Evolutionary conservation across 768 basidiomycete genomes (phyloP).

Genomic region (Cytidiella melzeri): DNA sequence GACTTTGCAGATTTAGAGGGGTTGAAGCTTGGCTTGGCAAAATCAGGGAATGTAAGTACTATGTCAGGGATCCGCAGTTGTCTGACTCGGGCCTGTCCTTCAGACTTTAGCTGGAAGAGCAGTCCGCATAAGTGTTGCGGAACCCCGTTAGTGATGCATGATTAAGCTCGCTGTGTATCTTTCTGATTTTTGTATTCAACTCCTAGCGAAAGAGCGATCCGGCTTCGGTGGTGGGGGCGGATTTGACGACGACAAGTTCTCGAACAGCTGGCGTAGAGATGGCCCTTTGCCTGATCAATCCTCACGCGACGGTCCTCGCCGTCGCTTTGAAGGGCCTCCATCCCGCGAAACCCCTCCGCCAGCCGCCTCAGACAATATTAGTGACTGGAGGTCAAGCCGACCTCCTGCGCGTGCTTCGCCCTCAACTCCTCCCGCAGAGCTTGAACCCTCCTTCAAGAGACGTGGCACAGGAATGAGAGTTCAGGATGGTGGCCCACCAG

Average conservation of each 20-base stretch:
- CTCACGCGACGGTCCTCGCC: constrained; percentile 58
- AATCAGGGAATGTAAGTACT: constrained; percentile 58
- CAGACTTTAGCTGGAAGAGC: constrained; percentile 72
- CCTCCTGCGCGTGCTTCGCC: constrained; percentile 31
- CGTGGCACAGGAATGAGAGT: constrained; percentile 48
- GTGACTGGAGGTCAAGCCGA: constrained; percentile 68
- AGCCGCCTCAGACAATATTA: constrained; percentile 52
- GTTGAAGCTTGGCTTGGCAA: constrained; percentile 76
- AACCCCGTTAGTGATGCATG: constrained; percentile 82
- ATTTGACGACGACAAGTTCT: constrained; percentile 75
- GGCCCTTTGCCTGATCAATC: constrained; percentile 72
- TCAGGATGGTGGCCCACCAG: constrained; percentile 29
- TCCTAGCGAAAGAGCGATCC: constrained; percentile 68
- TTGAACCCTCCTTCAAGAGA: constrained; percentile 46
- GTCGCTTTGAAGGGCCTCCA: constrained; percentile 56
- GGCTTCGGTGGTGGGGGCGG: constrained; percentile 45
- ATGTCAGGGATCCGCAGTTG: constrained; percentile 1
- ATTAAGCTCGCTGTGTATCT: no score
- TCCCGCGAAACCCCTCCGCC: constrained; percentile 38
- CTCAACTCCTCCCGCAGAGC: constrained; percentile 33
- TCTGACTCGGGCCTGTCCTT: constrained; percentile 1
- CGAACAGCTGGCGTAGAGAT: constrained; percentile 80
- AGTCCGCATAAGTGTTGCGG: constrained; percentile 90
- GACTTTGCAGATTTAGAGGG: constrained; percentile 88
- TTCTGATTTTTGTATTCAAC: constrained; percentile 4